Conservation (phyloP, 768 basidiomycete species). For the Coprinopsis sp. region DNA sequence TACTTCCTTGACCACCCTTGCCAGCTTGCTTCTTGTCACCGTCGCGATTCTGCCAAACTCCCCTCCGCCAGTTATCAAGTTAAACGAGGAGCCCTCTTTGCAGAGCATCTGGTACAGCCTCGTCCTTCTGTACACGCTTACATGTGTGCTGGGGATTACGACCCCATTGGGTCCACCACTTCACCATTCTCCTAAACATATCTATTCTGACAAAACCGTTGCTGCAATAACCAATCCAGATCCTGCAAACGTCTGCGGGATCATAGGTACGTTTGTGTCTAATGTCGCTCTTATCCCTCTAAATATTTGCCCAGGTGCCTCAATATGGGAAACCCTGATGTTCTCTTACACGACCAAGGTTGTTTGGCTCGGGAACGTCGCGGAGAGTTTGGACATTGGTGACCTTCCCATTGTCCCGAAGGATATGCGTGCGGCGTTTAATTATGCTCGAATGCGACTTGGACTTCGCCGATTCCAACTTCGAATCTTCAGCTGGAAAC, state of each 20-base stretch:
- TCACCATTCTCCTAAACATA: constrained; percentile 64
- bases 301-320: constrained; percentile 38
- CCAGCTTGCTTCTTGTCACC: constrained; percentile 38
- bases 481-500: constrained; percentile 52
- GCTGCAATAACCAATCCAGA: constrained; percentile 54
- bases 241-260: constrained; percentile 72
- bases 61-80: constrained; percentile 27
- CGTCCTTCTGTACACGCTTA: constrained; percentile 44
- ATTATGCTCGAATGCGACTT: constrained; percentile 62
- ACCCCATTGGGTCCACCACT: constrained; percentile 73
- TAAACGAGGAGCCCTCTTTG: constrained; percentile 16
- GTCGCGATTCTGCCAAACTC: constrained; percentile 56
- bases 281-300: not conserved
- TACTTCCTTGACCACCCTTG: constrained; percentile 47
- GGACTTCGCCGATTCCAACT: constrained; percentile 49
- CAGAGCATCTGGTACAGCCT: constrained; percentile 48
- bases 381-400: constrained; percentile 75
- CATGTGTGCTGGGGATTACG: constrained; percentile 37
- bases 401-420: constrained; percentile 81
- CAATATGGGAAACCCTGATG: constrained; percentile 58
- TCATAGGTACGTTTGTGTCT: constrained; percentile 35
- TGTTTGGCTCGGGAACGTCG: constrained; percentile 73
- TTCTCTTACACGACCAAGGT: constrained; percentile 89
- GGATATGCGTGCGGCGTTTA: constrained; percentile 60
- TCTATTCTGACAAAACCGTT: constrained; percentile 73